Evolutionary conservation across 805 yeast species (phyloP), one percentile per base, ranked within the genome.

Genomic region (Maudiozyma saulgeensis): DNA sequence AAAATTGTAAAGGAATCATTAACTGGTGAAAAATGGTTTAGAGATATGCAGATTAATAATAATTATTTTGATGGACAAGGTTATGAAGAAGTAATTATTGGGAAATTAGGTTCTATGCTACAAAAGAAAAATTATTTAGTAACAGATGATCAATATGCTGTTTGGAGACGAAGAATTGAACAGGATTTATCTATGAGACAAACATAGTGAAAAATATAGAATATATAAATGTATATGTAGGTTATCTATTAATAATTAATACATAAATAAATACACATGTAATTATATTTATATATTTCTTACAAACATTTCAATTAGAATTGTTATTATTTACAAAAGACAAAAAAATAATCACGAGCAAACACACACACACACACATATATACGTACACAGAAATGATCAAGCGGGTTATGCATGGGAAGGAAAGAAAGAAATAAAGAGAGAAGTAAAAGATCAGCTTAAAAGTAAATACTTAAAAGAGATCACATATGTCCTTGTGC

Each of bases 1-100:
- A 74, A 69, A 13, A 64, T 81, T 25, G 79, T 81, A 0, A 74
- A 74, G 41, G 77, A 74, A 42, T 63, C 82, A 49, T 71, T 84
- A 35, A 71, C 73, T 28, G 77, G 77, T 44, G 80, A 77, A 52
- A 72, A 76, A 41, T 85, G 95, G 91, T 73, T 79, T 47, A 69
- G 76, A 35, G 78, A 76, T 26, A 60, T 84, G 37, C 80, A 78
- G 53, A 60, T 69, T 13, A 68, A 70, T 54, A 71, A 74, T 57
- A 66, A 60, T 37, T 61, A 59, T 49, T 59, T 71, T 54, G 56
- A 60, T 48, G 66, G 64, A 21, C 59, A 57, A 0, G 53, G 53
- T 13, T 64, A 60, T 37, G 59, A 62, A 4, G 59, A 54, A 31
- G 51, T 56, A 1, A 51, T 61, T 2, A 45, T 63, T 4, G 53